Evolutionary conservation across 75 land plant genomes (phyloP).

Genomic region (Cryptomeria japonica): DNA sequence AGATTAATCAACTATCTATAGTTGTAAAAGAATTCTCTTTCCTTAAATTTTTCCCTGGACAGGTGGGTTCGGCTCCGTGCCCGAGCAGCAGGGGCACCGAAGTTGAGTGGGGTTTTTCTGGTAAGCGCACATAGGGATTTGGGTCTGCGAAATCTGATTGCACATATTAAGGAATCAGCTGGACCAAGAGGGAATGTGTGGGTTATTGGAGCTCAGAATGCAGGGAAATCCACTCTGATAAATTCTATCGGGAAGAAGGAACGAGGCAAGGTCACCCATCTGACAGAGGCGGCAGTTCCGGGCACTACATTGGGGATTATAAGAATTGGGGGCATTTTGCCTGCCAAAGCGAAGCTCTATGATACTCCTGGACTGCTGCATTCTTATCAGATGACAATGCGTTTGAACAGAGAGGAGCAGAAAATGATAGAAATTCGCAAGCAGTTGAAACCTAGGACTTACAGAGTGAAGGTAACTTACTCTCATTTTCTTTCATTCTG

Average conservation of each 20-base stretch:
- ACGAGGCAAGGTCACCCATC: conserved; percentile 48
- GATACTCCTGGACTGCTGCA: conserved; percentile 97
- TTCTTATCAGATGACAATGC: conserved; percentile 73
- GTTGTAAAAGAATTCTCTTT: neutral
- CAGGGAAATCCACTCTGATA: conserved; percentile 92
- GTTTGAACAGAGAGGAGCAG: conserved; percentile 86
- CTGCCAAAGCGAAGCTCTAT: conserved; percentile 85
- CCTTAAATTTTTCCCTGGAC: neutral
- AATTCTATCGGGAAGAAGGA: conserved; percentile 74
- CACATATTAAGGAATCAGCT: conserved; percentile 69
- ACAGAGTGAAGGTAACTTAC: conserved; percentile 61
- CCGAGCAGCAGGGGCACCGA: conserved; percentile 74
- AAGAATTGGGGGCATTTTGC: conserved; percentile 77
- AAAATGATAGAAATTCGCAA: conserved; percentile 91
- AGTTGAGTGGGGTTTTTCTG: conserved; percentile 66
- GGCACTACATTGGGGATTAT: conserved; percentile 94
- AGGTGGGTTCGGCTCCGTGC: conserved; percentile 82
- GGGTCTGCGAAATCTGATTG: conserved; percentile 74
- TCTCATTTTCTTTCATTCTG: neutral
- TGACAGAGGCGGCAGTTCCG: conserved; percentile 93
- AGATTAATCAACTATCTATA: neutral
- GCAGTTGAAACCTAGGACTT: conserved; percentile 81
- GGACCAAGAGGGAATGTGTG: conserved; percentile 96
- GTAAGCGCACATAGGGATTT: conserved; percentile 83
- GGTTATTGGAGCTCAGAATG: conserved; percentile 97